These are phyloP conservation scores for Pyracantha coccinea DNA, from an alignment of 331 rosid species.

Conservation along the genomic window DNA sequence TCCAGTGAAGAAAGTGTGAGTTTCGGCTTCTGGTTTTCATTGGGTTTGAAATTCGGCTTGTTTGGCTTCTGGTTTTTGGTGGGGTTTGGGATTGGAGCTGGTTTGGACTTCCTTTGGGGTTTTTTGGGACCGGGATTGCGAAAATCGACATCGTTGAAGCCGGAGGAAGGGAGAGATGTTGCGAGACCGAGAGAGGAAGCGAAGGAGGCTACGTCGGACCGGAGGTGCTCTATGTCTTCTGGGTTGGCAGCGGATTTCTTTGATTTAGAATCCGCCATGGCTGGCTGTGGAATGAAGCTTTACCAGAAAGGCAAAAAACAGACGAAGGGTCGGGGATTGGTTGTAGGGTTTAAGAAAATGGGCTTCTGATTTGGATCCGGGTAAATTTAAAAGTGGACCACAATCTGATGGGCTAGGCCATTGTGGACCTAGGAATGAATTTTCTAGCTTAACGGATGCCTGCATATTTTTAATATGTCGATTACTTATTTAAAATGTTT, in stretches of 20 bases:
- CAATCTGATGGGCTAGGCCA: neutral
- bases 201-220: slow-evolving; percentile 67
- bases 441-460: too few relatives aligned
- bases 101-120: slow-evolving; percentile 11
- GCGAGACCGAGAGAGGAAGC: slow-evolving; percentile 81
- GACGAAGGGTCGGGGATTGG: neutral
- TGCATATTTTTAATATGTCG: too few relatives aligned
- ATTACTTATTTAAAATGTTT: too few relatives aligned
- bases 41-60: slow-evolving; percentile 1
- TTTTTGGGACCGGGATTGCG: slow-evolving; percentile 40
- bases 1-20: slow-evolving; percentile 52
- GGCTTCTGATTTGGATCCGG: neutral
- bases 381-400: neutral
- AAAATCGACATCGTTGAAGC: slow-evolving; percentile 88
- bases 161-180: slow-evolving; percentile 49
- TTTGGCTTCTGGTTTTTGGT: slow-evolving; percentile 15
- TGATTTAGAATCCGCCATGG: slow-evolving; percentile 50
- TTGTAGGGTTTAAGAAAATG: neutral
- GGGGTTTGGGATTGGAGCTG: neutral
- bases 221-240: slow-evolving; percentile 46
- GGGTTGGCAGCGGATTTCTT: slow-evolving; percentile 23
- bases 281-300: slow-evolving; percentile 1
- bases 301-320: neutral
- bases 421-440: neutral
- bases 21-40: slow-evolving; percentile 44